Base-by-base conservation (phyloP, 2,329 filamentous ascomycete genomes). In the Thermothelomyces thermophilus region DNA sequence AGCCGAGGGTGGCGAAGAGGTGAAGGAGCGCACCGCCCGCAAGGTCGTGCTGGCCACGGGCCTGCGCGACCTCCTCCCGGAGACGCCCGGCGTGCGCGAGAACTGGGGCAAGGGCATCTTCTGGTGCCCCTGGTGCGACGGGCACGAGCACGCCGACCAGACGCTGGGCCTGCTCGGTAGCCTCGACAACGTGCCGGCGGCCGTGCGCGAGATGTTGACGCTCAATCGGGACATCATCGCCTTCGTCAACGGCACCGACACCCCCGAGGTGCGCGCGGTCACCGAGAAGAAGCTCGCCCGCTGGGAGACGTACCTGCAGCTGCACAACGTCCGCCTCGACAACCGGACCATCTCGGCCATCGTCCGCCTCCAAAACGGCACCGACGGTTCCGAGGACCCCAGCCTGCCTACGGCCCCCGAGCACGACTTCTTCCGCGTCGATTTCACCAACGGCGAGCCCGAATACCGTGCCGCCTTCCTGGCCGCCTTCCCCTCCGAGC, bases 121-220 rank as follows among this genome's bases (percentile, higher is more conserved):
- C 65, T 83, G 79, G 77, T 83, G 80, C 48, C 78, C 79, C 0
- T 83, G 80, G 80, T 83, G 80, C 54, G 80, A 83, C 58, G 80
- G 80, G 11, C 70, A 75, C 55, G 80, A 83, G 63, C 78, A 83
- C 60, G 74, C 73, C 0, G 77, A 82, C 58, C 78, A 82, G 53
- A 51, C 71, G 0, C 68, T 83, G 1, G 79, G 79, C 1, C 68
- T 83, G 30, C 61, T 84, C 0, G 73, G 69, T 1, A 54, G 66
- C 1, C 62, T 82, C 0, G 57, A 66, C 1, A 66, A 74, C 24
- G 65, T 76, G 0, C 64, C 76, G 0, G 64, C 65, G 3, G 62
- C 70, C 5, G 71, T 77, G 0, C 66, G 73, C 13, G 77, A 83
- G 59, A 69, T 81, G 9, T 60, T 71, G 14, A 80, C 76, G 0